Evolutionary conservation across 108 stramenopile genomes (phyloP), one percentile per base, ranked within the genome.

Genomic region (Cylindrotheca closterium): DNA sequence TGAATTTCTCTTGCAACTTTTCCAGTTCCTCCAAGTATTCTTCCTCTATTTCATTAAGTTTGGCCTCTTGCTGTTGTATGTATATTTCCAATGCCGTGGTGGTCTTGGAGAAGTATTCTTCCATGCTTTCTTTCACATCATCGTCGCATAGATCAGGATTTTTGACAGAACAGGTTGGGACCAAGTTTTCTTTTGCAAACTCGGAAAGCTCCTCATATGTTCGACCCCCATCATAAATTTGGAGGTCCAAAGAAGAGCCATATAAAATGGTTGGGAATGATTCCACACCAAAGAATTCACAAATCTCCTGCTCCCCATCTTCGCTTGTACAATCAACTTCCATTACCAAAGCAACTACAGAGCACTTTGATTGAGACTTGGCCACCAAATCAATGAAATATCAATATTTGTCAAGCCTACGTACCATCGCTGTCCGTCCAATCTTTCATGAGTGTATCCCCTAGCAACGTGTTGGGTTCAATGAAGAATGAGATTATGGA

Each of bases 261-360:
- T 73, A 88, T 59, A 90, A 87, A 32, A 96, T 57, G 2, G 95
- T 92, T 30, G 95, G 95, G 71, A 83, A 96, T 2, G 89, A 87
- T 12, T 68, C 58, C 23, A 96, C 70, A 22, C 93, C 93, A 53
- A 91, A 75, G 2, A 59, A 70, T 21, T 85, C 66, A 60, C 89
- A 93, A 22, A 96, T 83, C 0, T 69, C 58, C 56, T 83, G 71
- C 8, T 91, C 93, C 51, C 77, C 85, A 3, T 27, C 17, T 1
- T 26, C n/a, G 0, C 22, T 34, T 7, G 80, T 84, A 55, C 84
- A 81, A 82, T 94, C 85, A 30, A 96, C 91, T 70, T 91, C 76
- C 59, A 81, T 73, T 68, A 94, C 65, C 75, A 88, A 54, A 62
- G 73, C 72, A 63, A 58, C 45, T 76, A 15, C 37, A 42, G 15